Conservation (phyloP, 257 asterid genomes). For the Ophiorrhiza pumila region DNA sequence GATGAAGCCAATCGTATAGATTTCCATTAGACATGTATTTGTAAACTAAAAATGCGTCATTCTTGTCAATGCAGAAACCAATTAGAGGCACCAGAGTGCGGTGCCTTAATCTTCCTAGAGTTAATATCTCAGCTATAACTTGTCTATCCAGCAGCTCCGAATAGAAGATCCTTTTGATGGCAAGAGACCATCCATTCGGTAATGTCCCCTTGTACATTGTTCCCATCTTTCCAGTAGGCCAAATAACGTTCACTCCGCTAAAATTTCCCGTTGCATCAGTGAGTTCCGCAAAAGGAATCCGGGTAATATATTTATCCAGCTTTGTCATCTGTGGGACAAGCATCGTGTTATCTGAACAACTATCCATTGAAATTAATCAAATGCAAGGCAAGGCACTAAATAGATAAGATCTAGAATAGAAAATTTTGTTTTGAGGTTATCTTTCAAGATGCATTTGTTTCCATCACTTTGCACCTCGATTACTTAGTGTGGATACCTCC, state of each 20-base stretch:
- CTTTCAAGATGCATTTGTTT: too few relatives aligned
- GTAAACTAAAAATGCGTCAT: constrained; percentile 20
- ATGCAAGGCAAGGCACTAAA: too few relatives aligned
- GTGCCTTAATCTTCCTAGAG: constrained; percentile 26
- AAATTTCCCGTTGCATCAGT: constrained; percentile 17
- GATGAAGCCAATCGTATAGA: constrained; percentile 24
- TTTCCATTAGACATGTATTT: constrained; percentile 30
- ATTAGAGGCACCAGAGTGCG: constrained; percentile 21
- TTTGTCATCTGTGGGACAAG: constrained; percentile 12
- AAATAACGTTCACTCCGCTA: constrained; percentile 14
- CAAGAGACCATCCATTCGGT: constrained; percentile 20
- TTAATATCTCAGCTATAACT: constrained; percentile 17
- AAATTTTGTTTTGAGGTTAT: too few relatives aligned
- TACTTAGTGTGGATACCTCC: too few relatives aligned
- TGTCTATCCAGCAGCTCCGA: constrained; percentile 7
- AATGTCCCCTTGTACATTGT: constrained; percentile 26
- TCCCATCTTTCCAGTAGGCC: constrained; percentile 19
- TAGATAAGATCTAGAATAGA: too few relatives aligned
- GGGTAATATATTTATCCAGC: constrained; percentile 23
- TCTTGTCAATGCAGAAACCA: constrained; percentile 19
- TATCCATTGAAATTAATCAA: too few relatives aligned
- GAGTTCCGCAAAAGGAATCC: constrained; percentile 26
- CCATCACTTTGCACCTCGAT: too few relatives aligned
- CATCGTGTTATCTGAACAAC: too few relatives aligned
- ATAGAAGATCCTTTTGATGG: constrained; percentile 18